Conservation (phyloP, 1,284 basidiomycete genomes). For the Cutaneotrichosporon arboriforme region DNA sequence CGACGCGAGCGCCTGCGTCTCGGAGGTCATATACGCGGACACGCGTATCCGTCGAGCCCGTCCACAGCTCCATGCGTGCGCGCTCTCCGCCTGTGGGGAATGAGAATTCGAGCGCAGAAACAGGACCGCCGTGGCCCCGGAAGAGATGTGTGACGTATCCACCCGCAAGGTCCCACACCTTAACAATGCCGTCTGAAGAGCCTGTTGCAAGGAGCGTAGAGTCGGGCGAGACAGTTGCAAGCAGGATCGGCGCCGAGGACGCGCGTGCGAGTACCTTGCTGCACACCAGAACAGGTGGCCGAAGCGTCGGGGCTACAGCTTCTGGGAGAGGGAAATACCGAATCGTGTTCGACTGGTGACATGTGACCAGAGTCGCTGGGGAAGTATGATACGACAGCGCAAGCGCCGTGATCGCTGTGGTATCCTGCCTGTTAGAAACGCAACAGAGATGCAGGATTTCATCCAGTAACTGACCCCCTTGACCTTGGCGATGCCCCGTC, state of each 20-base stretch:
- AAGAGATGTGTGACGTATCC: constrained; percentile 93
- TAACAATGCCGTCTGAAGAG: constrained; percentile 90
- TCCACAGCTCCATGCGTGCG: constrained; percentile 69
- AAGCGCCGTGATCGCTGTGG: constrained; percentile 53
- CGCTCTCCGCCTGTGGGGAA: constrained; percentile 52
- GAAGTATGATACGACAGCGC: constrained; percentile 44
- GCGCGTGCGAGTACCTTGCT: constrained; percentile 71
- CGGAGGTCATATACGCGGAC: constrained; percentile 86
- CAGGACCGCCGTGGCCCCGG: constrained; percentile 92
- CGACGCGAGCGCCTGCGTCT: constrained; percentile 55
- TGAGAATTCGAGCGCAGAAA: constrained; percentile 80
- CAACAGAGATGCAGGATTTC: constrained; percentile 32
- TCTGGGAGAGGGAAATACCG: constrained; percentile 51
- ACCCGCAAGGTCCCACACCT: constrained; percentile 86
- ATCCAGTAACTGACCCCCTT: constrained; percentile 60
- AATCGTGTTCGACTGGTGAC: constrained; percentile 51
- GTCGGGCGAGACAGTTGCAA: constrained; percentile 78
- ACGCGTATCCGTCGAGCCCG: constrained; percentile 79
- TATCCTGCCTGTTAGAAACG: constrained; percentile 46
- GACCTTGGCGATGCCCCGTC: constrained; percentile 71
- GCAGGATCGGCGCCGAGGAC: constrained; percentile 88
- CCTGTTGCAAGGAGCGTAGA: constrained; percentile 89
- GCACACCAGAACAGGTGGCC: constrained; percentile 50
- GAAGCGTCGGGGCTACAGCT: constrained; percentile 15
- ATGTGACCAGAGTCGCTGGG: constrained; percentile 51